Base-by-base conservation (phyloP, 805 yeast genomes). In the Suhomyces faveliae region DNA sequence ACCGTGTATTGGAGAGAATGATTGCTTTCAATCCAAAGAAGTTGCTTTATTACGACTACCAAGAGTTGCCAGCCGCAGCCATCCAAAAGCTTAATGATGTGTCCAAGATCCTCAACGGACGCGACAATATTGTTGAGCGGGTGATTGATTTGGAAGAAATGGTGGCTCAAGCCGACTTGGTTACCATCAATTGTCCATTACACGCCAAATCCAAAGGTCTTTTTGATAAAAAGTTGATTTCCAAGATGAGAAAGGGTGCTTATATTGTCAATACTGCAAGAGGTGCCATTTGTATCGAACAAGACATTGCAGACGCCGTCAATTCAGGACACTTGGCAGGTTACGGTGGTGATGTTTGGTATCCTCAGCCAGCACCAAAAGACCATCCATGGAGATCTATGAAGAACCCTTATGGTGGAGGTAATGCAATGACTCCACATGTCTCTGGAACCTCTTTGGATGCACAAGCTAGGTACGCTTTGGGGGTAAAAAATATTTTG, bases 321-420 rank as follows among this genome's bases (percentile, higher is more conserved):
- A 62, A 73, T 46, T 68, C 80, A 33, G 94, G 94, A 43, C 84
- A 83, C 57, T 63, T 87, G 43, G 74, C 84, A 58, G 92, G 91
- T 45, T 87, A 86, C 62, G 94, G 91, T 59, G 94, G 92, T 57
- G 94, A 87, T 66, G 94, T 87, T 45, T 86, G 92, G 89, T 78
- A 60, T 72, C 85, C 84, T n/a, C 95, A 87, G 67, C 95, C 95
- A 38, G 87, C 92, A 22, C 89, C 90, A 53, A 70, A 72, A 46
- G 77, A 76, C 64, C 90, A 85, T 61, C 90, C 90, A 55, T 87
- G 94, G 94, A 77, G 89, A 74, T 47, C 73, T 9, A 78, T 85
- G 82, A 62, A 70, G 42, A 84, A 85, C 78, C 71, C 78, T 59
- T 78, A 74, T 55, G 85, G 85, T 50, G 87, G 80, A 30, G 92